Base-by-base conservation (phyloP, 306 rosid species). In the Malus sieversii region DNA sequence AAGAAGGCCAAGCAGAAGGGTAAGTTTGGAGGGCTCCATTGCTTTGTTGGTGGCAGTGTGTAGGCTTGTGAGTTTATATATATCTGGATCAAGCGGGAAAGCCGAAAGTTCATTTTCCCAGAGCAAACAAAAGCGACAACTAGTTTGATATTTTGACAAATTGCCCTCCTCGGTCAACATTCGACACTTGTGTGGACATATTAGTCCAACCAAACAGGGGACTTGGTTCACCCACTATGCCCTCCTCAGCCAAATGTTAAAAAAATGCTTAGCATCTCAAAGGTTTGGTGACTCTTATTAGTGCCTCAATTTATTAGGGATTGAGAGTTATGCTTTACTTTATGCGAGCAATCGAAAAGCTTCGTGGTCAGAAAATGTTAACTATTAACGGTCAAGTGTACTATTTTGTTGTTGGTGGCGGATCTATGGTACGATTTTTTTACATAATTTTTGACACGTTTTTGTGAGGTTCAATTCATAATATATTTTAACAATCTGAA, bases 211-310 rank as follows among this genome's bases (percentile, higher is more conserved):
- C 81, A 72, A 23, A 77, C 80, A 74, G 82, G 77, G 85, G 73
- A 90, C 85, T 91, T 88, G 97, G 90, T 91, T 86, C 91, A 93
- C 91, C 97, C 88, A 91, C 92, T 27, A 27, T 74, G 73, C 70
- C 79, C 78, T 70, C 71, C 79, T 73, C 12, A 63, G 4, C 5
- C 14, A 1, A 23, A 40, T 48, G 65, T 63, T 38, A 68, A 76
- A 65, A 77, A 29, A 81, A 72, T 80, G 58, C 1, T 64, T 30
- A 58, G 9, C 46, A 35, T 46, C 14, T 35, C 32, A 64, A 7
- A 29, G 38, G 62, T 8, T 16, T n/a, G 42, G n/a, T 38, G 13
- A 48, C n/a, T 57, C 27, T 52, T 73, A 55, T 19, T 64, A 4
- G 66, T 72, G 23, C 75, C 65, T 40, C 23, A 61, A 16, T 35